Evolutionary conservation across 345 rosid species (phyloP).

Genomic region (Populus davidiana): DNA sequence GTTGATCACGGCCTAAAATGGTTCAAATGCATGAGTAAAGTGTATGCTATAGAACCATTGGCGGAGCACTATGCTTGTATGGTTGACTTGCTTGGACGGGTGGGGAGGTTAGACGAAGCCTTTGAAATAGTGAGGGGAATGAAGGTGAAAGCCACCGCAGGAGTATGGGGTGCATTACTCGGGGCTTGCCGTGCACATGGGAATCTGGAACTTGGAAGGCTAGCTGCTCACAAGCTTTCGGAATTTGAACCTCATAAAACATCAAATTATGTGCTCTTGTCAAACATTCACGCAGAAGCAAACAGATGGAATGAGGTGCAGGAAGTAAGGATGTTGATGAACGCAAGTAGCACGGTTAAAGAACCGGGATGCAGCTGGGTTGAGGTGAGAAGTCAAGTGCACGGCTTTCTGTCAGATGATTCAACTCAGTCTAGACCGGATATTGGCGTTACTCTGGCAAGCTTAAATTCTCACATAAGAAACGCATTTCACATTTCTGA

Average conservation of each 20-base stretch:
- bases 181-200: constrained; percentile 16
- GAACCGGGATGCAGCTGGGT: constrained; percentile 29
- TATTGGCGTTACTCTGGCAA: background rate
- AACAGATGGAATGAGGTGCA: constrained; percentile 18
- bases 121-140: constrained; percentile 12
- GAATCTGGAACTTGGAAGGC: constrained; percentile 12
- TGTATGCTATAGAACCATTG: constrained; percentile 7
- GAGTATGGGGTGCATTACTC: constrained; percentile 24
- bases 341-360: background rate
- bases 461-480: constrained; percentile 16
- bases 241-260: constrained; percentile 15
- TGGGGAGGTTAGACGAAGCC: constrained; percentile 26
- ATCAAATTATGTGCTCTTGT: constrained; percentile 19
- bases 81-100: constrained; percentile 25
- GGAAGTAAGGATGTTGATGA: constrained; percentile 21
- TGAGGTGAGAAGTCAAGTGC: constrained; percentile 17
- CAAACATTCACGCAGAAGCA: constrained; percentile 21
- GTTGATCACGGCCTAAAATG: constrained; percentile 17
- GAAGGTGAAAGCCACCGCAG: constrained; percentile 16
- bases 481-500: background rate
- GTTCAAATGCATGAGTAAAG: constrained; percentile 19
- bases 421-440: background rate
- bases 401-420: constrained; percentile 10
- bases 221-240: constrained; percentile 14
- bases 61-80: constrained; percentile 23